Evolutionary conservation across 2,329 filamentous ascomycete genomes (phyloP).

Genomic region (Teratosphaeria zuluensis): DNA sequence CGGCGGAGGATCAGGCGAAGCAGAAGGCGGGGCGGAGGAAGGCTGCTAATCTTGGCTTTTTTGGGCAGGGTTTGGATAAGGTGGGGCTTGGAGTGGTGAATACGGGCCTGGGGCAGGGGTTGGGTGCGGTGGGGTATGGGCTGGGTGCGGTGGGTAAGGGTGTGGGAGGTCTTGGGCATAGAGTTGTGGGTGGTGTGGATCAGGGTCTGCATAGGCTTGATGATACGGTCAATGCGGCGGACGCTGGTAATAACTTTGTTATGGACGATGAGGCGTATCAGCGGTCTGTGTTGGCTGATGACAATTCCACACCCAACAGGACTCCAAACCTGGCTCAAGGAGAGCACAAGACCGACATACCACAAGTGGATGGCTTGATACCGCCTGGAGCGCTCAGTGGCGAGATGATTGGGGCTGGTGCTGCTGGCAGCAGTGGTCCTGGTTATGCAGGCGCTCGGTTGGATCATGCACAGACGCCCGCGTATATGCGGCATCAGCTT

Average conservation of each 20-base stretch:
- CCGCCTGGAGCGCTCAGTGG: background rate
- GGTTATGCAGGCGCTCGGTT: background rate
- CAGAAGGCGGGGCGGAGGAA: constrained; percentile 5
- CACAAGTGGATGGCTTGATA: background rate
- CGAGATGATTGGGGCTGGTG: background rate
- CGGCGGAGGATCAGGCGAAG: constrained; percentile 12
- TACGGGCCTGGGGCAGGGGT: constrained; percentile 5
- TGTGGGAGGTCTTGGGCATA: constrained; percentile 29
- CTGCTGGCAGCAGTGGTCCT: background rate
- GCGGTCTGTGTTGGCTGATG: background rate
- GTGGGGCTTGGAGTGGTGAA: constrained; percentile 13
- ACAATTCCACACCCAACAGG: background rate
- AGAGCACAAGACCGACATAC: background rate
- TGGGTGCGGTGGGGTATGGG: constrained; percentile 14
- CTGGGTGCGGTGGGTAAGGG: constrained; percentile 16
- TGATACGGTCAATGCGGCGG: constrained; percentile 7
- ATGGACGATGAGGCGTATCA: constrained; percentile 16
- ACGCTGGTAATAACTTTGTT: constrained; percentile 13
- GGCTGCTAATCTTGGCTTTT: constrained; percentile 9
- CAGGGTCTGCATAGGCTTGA: constrained; percentile 20
- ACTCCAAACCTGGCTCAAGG: too few species aligned
- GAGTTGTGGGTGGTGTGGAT: constrained; percentile 30
- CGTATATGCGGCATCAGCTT: background rate
- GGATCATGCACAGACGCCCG: background rate
- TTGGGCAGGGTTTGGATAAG: constrained; percentile 11